Evolutionary conservation across 2,329 filamentous ascomycete species (phyloP).

Genomic region (Talaromyces sp.): DNA sequence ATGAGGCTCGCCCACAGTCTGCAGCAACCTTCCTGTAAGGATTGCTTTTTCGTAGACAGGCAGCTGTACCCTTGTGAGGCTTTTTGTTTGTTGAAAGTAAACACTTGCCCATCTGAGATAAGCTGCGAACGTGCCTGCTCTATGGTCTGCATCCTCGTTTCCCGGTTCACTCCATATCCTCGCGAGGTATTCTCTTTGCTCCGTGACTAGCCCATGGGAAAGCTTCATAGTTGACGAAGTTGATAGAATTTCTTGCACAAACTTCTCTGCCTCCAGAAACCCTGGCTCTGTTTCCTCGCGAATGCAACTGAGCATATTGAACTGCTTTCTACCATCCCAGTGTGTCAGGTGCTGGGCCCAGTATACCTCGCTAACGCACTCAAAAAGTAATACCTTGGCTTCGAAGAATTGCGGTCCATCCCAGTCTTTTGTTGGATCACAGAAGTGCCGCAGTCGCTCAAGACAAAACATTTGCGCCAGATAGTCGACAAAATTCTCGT

Average conservation of each 20-base stretch:
- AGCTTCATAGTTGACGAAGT: background rate
- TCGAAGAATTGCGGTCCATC: background rate
- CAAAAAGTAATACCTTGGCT: background rate
- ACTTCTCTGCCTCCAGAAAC: background rate
- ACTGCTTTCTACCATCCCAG: background rate
- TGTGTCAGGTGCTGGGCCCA: background rate
- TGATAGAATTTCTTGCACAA: background rate
- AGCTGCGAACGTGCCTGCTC: background rate
- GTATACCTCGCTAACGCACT: conserved; percentile 1
- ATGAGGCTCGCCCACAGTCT: background rate
- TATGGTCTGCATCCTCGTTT: background rate
- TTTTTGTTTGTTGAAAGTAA: background rate
- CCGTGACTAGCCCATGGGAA: background rate
- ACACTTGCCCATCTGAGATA: conserved; percentile 1
- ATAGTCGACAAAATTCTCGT: background rate
- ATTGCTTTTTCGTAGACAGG: background rate
- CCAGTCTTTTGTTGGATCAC: background rate
- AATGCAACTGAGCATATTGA: background rate
- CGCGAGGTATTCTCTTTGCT: background rate
- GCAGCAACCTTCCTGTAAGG: background rate
- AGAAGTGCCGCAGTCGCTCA: background rate
- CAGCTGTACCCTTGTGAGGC: background rate
- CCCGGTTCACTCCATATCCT: background rate
- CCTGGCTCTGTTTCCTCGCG: background rate
- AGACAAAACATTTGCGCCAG: background rate